These are phyloP conservation scores for Cystobasidium sp. DNA, from an alignment of 1,284 basidiomycete species.

Conservation along the genomic window DNA sequence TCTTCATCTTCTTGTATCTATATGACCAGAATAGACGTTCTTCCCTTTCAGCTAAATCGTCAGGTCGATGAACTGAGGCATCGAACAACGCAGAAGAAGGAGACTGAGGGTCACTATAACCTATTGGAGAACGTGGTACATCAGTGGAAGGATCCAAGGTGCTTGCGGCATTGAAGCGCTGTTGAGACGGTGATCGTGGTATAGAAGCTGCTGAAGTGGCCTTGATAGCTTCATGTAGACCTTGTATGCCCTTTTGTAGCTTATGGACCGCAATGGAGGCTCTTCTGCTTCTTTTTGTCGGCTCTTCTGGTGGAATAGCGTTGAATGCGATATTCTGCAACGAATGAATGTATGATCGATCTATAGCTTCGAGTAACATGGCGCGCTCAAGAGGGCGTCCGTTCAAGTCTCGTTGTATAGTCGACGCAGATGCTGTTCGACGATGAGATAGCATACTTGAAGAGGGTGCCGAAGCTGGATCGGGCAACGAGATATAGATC, in stretches of 20 bases:
- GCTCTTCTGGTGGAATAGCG: constrained; percentile 52
- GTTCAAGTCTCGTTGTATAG: constrained; percentile 15
- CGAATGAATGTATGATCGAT: constrained; percentile 63
- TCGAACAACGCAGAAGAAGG: neutral
- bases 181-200: constrained; percentile 41
- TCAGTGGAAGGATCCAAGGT: constrained; percentile 52
- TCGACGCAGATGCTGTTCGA: neutral
- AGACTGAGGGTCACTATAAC: neutral
- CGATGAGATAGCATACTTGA: neutral
- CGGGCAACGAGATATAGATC: constrained; percentile 53
- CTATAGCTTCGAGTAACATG: constrained; percentile 61
- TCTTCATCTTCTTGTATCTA: constrained; percentile 68
- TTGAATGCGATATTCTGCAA: constrained; percentile 64
- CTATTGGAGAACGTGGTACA: constrained; percentile 49
- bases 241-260: constrained; percentile 29
- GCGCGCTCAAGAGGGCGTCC: neutral
- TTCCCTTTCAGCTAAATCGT: constrained; percentile 65
- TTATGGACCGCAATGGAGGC: constrained; percentile 53
- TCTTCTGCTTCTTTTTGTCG: constrained; percentile 48
- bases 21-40: constrained; percentile 78
- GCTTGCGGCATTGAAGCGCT: constrained; percentile 64
- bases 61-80: constrained; percentile 41
- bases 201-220: constrained; percentile 10
- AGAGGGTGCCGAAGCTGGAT: neutral
- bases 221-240: constrained; percentile 12